phyloP scores from a whole-genome alignment of 495 filamentous ascomycete species.

The Annulohypoxylon nitens region DNA sequence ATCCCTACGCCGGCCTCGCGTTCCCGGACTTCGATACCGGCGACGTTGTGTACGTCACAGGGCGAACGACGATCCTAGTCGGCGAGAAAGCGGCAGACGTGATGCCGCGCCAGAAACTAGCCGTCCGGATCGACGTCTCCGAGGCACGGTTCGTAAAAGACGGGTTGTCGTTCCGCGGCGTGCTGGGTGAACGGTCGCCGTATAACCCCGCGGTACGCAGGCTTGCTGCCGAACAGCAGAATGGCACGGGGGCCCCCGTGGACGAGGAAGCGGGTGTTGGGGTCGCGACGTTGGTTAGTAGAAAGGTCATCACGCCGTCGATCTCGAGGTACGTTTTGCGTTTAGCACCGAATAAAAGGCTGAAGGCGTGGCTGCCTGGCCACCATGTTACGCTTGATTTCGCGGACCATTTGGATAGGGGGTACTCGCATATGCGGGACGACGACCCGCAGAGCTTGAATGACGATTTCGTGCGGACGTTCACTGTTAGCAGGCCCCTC shows the following conservation, averaged over 20 bases:
- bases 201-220: constrained; percentile 69
- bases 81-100: constrained; percentile 69
- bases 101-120: constrained; percentile 78
- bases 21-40: constrained; percentile 79
- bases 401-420: constrained; percentile 71
- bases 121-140: constrained; percentile 72
- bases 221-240: constrained; percentile 50
- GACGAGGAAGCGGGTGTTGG: constrained; percentile 34
- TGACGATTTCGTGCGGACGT: constrained; percentile 85
- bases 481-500: constrained; percentile 74
- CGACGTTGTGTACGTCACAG: constrained; percentile 77
- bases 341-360: constrained; percentile 49
- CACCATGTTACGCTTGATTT: constrained; percentile 84
- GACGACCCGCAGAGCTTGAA: constrained; percentile 82
- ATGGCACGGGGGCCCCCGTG: background rate
- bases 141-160: constrained; percentile 72
- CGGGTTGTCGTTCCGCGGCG: constrained; percentile 76
- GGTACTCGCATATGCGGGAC: constrained; percentile 85
- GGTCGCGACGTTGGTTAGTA: constrained; percentile 66
- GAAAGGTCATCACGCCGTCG: constrained; percentile 70
- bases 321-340: constrained; percentile 74
- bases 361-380: constrained; percentile 69
- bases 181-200: constrained; percentile 68
- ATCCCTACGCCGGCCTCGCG: constrained; percentile 72
- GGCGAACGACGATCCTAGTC: constrained; percentile 71